Base-by-base conservation (phyloP, 768 basidiomycete genomes). In the Lactarius evosmus region DNA sequence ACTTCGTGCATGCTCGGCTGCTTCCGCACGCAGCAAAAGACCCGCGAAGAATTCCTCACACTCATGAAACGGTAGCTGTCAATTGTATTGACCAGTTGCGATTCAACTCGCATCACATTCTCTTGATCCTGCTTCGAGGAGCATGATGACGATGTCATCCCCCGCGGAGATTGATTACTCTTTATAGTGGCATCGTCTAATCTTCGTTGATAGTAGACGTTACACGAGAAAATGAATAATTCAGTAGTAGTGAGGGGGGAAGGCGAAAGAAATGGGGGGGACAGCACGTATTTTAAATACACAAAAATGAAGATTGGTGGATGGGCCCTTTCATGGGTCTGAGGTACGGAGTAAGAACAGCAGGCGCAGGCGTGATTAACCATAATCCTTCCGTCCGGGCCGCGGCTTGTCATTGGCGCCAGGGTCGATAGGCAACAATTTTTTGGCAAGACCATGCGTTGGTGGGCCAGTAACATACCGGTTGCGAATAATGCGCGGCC, bases 1-100 rank as follows among this genome's bases (percentile, higher is more conserved):
- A 99, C 97, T 7, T 95, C 92, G 6, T 96, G 95, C 70, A 99
- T 99, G 97, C 80, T 98, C 58, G 97, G 97, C 17, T 97, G 94
- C 74, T 99, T 99, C 84, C 85, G 97, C 64, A 89, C 91, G n/a
- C 91, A 95, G 69, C 95, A 98, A 76, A 98, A 99, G 79, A 99
- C 96, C 36, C 85, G 97, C 33, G 95, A 97, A 77, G 97, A 98
- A 75, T 95, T 95, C 78, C 85, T 95, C 67, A 92, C 90, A 19
- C 80, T 95, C 61, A 91, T 95, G 56, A 91, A 87, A 74, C 73
- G 62, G 36, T 67, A 64, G 38, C n/a, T n/a, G 16, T 34, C 55
- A 32, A 41, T 25, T 49, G 46, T 58, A 51, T 59, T 61, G 65
- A 36, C 56, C 67, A 49, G 40, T 36, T 56, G 66, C 81, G 82